Base-by-base conservation (phyloP, 208 protist genomes). In the Plasmodiophora brassicae region DNA sequence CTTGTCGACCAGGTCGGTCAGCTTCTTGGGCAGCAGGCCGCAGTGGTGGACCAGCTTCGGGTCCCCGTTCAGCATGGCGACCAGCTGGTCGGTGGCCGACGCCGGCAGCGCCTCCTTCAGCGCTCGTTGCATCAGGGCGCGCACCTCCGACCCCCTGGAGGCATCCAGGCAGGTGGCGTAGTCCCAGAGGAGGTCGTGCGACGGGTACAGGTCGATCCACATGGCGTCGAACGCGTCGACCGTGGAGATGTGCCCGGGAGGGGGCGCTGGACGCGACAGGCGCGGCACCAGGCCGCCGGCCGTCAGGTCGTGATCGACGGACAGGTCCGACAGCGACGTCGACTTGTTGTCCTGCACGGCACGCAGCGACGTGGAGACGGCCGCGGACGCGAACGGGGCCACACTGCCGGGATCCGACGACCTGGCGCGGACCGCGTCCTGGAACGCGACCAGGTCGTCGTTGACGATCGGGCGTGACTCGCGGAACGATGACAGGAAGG, bases 1-100 rank as follows among this genome's bases (percentile, higher is more conserved):
- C 85, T 94, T 93, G 54, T 96, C 94, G 20, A 96, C 93, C 10
- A 96, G 90, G 28, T 90, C 86, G 14, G 92, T 92, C 8, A 90
- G 84, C 0, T 46, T 57, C 86, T 90, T 89, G 0, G 92, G 93
- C 38, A 88, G 92, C 1, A 95, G 72, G 39, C 93, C 93, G 84
- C 90, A 91, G 36, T 93, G 90, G 43, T 91, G 90, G 5, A 94
- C 92, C 1, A 94, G 83, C 85, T 93, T 93, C 0, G 89, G 85
- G 86, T 95, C 92, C 0, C 50, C 36, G 36, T 95, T 91, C 10
- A 95, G 83, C 85, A 93, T 90, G 0, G 53, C 36, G 28, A 91
- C 83, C 28, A 91, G 35, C 84, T 71, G 46, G 46, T 91, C 87
- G 71, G 84, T 45, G 36, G 71, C 45, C 53, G 20, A 28, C 45